A percentile compares a stretch with the other conserved stretches of the same genome.
phyloP scores from a whole-genome alignment of 169 alveolate genomes.

The Eimeria tenella region DNA sequence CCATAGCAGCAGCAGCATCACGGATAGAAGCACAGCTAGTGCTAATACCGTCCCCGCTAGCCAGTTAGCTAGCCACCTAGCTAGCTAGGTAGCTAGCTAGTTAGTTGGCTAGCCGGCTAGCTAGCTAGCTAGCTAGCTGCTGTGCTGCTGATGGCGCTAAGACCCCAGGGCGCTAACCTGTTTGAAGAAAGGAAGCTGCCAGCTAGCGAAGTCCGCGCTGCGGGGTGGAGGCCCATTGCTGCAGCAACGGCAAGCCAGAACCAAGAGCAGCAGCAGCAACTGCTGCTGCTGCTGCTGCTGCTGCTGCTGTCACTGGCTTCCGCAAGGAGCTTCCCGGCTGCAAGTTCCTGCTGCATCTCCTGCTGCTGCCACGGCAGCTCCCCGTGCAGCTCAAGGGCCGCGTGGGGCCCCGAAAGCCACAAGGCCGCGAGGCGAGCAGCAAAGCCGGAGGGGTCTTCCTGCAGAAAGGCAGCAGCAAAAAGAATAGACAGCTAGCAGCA shows the following conservation, averaged over 20 bases:
- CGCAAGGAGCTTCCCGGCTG: not conserved
- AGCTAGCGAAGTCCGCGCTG: not conserved
- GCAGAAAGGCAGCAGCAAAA: slow-evolving; percentile 8
- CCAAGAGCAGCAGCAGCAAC: slow-evolving; percentile 37
- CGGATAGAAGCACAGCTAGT: not conserved
- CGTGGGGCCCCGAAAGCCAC: slow-evolving; percentile 12
- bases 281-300: slow-evolving; percentile 11
- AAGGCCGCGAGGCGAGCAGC: not conserved
- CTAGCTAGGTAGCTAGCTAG: too few relatives aligned
- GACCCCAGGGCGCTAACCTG: not conserved
- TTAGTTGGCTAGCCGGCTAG: too few relatives aligned
- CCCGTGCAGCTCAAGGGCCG: not conserved
- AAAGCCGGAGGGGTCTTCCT: not conserved
- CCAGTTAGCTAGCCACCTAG: too few relatives aligned
- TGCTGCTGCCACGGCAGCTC: slow-evolving; percentile 35
- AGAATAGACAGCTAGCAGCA: not conserved
- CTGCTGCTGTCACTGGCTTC: slow-evolving; percentile 19
- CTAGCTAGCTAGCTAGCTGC: too few relatives aligned
- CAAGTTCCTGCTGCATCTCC: not conserved
- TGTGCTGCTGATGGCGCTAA: too few relatives aligned
- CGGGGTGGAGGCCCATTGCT: not conserved
- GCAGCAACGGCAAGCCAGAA: slow-evolving; percentile 54
- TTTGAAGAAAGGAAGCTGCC: slow-evolving; percentile 41
- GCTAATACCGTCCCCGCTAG: too few relatives aligned
- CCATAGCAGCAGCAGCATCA: not conserved